phyloP scores from a whole-genome alignment of 176 grass and related monocot genomes.

The Puccinellia tenuiflora region DNA sequence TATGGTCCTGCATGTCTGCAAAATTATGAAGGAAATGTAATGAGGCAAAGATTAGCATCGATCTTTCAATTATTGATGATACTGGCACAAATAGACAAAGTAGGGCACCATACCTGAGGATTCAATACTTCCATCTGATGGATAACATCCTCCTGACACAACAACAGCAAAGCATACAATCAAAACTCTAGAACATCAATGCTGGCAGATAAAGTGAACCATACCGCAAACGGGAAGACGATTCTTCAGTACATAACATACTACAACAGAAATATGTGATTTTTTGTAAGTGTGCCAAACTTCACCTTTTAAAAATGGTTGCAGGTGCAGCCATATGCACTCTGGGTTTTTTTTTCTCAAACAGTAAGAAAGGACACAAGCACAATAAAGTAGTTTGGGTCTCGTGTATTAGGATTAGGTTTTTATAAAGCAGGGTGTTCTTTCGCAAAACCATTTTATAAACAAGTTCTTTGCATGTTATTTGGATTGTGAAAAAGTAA shows the following conservation, averaged over 20 bases:
- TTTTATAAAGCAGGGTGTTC: background rate
- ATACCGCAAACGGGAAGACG: background rate
- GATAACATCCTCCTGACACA: conserved; percentile 75
- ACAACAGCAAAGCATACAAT: background rate
- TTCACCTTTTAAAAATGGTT: background rate
- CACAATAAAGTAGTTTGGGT: background rate
- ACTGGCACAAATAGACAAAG: background rate
- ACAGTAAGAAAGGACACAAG: background rate
- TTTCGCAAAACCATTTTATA: background rate
- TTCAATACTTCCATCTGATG: conserved; percentile 73
- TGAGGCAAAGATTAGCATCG: too few relatives aligned
- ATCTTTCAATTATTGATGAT: background rate
- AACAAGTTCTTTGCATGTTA: background rate
- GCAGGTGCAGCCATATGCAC: background rate
- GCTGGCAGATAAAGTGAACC: background rate
- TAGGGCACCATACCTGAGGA: conserved; percentile 55
- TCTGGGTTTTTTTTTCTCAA: too few relatives aligned
- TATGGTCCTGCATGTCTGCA: conserved; percentile 74
- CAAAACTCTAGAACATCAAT: background rate
- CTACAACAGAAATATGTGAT: background rate
- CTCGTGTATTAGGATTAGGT: background rate
- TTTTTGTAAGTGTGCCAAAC: background rate
- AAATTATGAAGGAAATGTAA: too few relatives aligned
- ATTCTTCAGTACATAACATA: background rate
- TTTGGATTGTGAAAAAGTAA: background rate